phyloP scores from a whole-genome alignment of 225 moss, liverwort and hornwort species.

The Polytrichum commune region DNA sequence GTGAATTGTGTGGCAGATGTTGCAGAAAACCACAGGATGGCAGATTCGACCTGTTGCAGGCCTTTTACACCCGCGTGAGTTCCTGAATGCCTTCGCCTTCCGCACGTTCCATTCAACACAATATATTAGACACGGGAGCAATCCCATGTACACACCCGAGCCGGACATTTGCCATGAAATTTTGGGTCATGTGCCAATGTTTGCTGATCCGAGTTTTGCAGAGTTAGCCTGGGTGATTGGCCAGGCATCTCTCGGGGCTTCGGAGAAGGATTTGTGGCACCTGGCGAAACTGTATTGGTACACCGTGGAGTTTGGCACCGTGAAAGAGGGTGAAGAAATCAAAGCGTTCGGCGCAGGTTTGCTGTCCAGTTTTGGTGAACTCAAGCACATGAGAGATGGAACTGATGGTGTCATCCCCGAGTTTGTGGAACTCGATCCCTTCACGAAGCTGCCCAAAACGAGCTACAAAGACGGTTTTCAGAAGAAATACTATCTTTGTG shows the following conservation, averaged over 20 bases:
- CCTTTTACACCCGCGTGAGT: constrained; percentile 57
- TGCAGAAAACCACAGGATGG: constrained; percentile 54
- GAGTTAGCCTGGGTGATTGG: constrained; percentile 53
- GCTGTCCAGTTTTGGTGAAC: constrained; percentile 54
- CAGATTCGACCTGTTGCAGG: constrained; percentile 54
- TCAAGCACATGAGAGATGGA: constrained; percentile 45
- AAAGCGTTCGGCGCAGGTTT: constrained; percentile 63
- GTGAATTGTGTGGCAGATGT: constrained; percentile 24
- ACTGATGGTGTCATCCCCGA: constrained; percentile 29
- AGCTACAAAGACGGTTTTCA: constrained; percentile 71
- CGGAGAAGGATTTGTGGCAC: constrained; percentile 61
- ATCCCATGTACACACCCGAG: constrained; percentile 63
- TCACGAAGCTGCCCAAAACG: constrained; percentile 58
- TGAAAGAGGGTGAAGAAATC: constrained; percentile 31
- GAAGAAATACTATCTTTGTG: constrained; percentile 56
- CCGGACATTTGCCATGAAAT: constrained; percentile 67
- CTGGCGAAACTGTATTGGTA: constrained; percentile 67
- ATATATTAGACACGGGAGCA: constrained; percentile 59
- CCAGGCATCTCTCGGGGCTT: constrained; percentile 52
- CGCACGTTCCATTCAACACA: constrained; percentile 65
- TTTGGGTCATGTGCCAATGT: constrained; percentile 61
- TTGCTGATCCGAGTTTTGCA: constrained; percentile 50
- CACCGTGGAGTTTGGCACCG: constrained; percentile 59
- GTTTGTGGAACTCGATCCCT: constrained; percentile 53
- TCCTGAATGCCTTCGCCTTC: constrained; percentile 61